These are phyloP conservation scores for Candida cerambycidarum DNA, from an alignment of 805 yeast species.

Conservation along the genomic window DNA sequence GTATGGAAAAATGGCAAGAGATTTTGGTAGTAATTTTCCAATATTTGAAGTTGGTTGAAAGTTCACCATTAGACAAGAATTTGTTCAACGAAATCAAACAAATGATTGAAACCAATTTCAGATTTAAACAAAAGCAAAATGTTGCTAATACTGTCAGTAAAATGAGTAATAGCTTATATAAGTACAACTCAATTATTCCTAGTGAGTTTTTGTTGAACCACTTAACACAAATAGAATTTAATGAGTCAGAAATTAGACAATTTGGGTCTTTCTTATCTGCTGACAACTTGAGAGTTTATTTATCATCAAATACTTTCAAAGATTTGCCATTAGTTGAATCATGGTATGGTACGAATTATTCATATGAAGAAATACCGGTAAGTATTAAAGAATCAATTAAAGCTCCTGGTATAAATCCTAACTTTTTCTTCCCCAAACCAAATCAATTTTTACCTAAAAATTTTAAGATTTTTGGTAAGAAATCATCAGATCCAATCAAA, in stretches of 20 bases:
- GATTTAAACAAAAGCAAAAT: constrained; percentile 73
- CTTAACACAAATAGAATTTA: constrained; percentile 56
- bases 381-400: constrained; percentile 35
- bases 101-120: constrained; percentile 67
- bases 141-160: constrained; percentile 73
- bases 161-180: constrained; percentile 62
- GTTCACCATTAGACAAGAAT: constrained; percentile 63
- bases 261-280: constrained; percentile 52
- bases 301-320: constrained; percentile 54
- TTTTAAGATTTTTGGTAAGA: constrained; percentile 55
- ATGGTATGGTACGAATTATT: constrained; percentile 91
- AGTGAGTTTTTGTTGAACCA: constrained; percentile 60
- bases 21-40: constrained; percentile 64
- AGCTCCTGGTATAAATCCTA: constrained; percentile 23
- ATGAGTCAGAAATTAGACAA: constrained; percentile 51
- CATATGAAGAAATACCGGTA: constrained; percentile 43
- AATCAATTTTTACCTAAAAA: constrained; percentile 82
- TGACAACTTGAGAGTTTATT: constrained; percentile 57
- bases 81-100: constrained; percentile 73
- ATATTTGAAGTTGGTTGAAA: constrained; percentile 61
- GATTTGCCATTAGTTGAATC: constrained; percentile 52
- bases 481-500: constrained; percentile 37
- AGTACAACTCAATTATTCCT: constrained; percentile 51
- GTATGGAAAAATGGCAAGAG: constrained; percentile 61
- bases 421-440: constrained; percentile 62